Percentiles rank a stretch among this genome's conserved stretches.
These are phyloP conservation scores for Ustilago xerochloae DNA, from an alignment of 1,284 basidiomycete genomes.

Conservation along the genomic window DNA sequence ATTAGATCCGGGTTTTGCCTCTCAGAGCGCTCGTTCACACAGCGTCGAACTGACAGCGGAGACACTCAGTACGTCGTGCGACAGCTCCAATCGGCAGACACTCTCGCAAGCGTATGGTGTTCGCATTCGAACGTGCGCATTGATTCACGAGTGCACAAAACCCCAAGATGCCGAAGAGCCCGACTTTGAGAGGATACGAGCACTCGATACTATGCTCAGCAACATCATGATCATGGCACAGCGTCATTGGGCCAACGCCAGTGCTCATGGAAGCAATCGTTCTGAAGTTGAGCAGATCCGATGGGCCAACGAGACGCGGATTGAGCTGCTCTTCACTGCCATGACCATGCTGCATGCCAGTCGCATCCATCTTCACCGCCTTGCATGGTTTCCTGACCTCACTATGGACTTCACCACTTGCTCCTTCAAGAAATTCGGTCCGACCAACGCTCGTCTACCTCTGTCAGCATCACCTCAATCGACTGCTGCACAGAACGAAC, in stretches of 20 bases:
- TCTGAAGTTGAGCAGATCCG: not conserved
- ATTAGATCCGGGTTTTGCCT: slow-evolving; percentile 5
- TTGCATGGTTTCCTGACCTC: slow-evolving; percentile 21
- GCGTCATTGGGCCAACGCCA: slow-evolving; percentile 5
- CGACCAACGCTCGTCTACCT: no score
- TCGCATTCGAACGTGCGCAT: slow-evolving; percentile 11
- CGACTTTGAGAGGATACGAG: slow-evolving; percentile 7
- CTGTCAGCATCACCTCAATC: not conserved
- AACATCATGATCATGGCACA: slow-evolving; percentile 20
- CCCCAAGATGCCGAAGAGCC: slow-evolving; percentile 10
- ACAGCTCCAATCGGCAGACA: not conserved
- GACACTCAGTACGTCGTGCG: not conserved
- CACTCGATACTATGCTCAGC: slow-evolving; percentile 27
- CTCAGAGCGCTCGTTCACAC: not conserved
- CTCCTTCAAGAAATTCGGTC: slow-evolving; percentile 12
- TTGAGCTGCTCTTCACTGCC: slow-evolving; percentile 19
- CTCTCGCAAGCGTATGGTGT: slow-evolving; percentile 17
- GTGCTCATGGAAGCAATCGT: not conserved
- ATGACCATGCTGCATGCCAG: slow-evolving; percentile 14
- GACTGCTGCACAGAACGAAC: not conserved
- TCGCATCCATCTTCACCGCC: slow-evolving; percentile 22
- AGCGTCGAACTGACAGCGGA: not conserved
- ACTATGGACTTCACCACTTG: slow-evolving; percentile 25
- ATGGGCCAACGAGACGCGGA: slow-evolving; percentile 10
- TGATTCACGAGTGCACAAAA: slow-evolving; percentile 19